Percentiles rank a stretch among this genome's conserved stretches.
phyloP scores from a whole-genome alignment of 345 rosid genomes.

The Eucalyptus tenuipes region DNA sequence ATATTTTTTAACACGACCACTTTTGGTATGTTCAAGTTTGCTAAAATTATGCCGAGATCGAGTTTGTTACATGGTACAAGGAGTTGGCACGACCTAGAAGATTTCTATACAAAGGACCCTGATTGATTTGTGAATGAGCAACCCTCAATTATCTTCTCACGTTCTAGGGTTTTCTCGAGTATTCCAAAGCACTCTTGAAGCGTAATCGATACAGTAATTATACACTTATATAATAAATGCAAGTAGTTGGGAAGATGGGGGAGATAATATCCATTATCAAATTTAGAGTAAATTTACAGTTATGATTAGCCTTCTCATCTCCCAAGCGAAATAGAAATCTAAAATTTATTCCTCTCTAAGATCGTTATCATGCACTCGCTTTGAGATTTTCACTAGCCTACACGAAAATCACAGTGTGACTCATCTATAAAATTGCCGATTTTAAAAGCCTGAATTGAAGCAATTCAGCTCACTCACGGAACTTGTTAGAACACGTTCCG shows the following conservation, averaged over 20 bases:
- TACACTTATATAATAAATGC: no score
- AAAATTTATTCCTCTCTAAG: not conserved
- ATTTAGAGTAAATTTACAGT: fast-evolving
- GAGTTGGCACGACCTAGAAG: fast-evolving
- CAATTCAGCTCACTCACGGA: fast-evolving
- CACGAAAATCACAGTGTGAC: not conserved
- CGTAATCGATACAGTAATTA: fast-evolving
- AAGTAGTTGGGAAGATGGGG: fast-evolving
- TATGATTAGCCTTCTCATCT: fast-evolving
- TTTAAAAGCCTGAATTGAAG: no score
- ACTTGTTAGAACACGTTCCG: no score
- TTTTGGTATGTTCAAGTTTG: no score
- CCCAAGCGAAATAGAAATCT: not conserved
- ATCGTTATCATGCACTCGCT: not conserved
- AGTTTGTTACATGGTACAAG: not conserved
- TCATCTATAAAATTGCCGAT: not conserved
- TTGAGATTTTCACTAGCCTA: not conserved
- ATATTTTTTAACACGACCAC: fast-evolving
- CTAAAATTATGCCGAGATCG: fast-evolving
- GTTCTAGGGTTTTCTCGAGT: fast-evolving
- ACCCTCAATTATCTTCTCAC: fast-evolving
- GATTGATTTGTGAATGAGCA: fast-evolving
- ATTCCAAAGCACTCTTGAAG: fast-evolving
- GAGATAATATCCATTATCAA: fast-evolving
- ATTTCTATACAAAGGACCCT: fast-evolving